Base-by-base conservation (phyloP, 2,329 filamentous ascomycete species). In the Blastomyces emzantsi region DNA sequence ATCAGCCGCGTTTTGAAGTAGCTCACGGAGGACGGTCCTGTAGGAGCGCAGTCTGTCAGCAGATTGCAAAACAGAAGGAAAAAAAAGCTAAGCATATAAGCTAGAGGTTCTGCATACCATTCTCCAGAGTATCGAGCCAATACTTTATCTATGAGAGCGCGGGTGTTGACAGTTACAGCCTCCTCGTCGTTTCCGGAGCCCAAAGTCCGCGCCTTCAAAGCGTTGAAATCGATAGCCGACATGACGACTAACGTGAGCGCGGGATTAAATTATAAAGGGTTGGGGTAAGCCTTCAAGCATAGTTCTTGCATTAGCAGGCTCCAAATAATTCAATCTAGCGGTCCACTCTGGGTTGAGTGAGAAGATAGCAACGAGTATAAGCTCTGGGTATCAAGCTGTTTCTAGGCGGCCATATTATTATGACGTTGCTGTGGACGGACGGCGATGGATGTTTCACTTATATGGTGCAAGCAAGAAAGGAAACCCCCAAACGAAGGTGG, bases 1-100 rank as follows among this genome's bases (percentile, higher is more conserved):
- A 79, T 99, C 94, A 67, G 94, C 93, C n/a, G 94, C 94, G 74
- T 99, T 99, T 73, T 99, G 94, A 55, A 99, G 92, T 66, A 99
- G 86, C 75, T 99, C 94, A 80, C 94, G 86, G 22, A 99, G 79
- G 15, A 85, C 86, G 15, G 84, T 87, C 75, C 76, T 77, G 49
- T 66, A 36, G 19, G 49, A 51, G 9, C 6, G 25, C n/a, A 6
- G n/a, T 39, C 52, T 1, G 19, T 36, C 25, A 43, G 51, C 25
- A 57, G 3, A 17, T 22, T 33, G 17, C 11, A 49, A 55, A 15
- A 33, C 11, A 19, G 19, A 36, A 11, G 8, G 8, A 17, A 19
- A 28, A 19, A 22, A 25, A 19, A 63, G 30, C 19, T 30, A 13
- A 22, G 25, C 49, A 13, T 25, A 57, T 11, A 25, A 17, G 1